Base-by-base conservation (phyloP, 2,329 filamentous ascomycete species). In the Sporothrix globosa region DNA sequence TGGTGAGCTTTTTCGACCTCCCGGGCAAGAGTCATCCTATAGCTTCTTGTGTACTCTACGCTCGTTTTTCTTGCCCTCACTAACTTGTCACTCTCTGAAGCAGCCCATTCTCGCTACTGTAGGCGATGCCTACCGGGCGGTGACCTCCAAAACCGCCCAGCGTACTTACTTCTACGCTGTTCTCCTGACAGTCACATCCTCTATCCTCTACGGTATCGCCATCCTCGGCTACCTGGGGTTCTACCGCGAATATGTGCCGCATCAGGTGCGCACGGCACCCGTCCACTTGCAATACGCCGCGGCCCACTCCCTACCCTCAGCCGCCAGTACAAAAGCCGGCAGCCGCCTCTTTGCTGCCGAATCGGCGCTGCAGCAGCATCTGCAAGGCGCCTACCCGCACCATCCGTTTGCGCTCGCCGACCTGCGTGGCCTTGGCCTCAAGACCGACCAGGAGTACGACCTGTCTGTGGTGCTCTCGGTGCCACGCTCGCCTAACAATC, bases 381-480 rank as follows among this genome's bases (percentile, higher is more conserved):
- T 52, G 56, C 44, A 73, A 27, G 48, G 19, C 44, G 9, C 11
- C 5, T 44, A 30, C 70, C 86, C 84, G 60, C 82, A 82, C 72
- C 83, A 83, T 7, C 86, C 86, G 0, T 88, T 84, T 73, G 86
- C 83, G 70, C 76, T 87, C 65, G 78, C 82, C 14, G 79, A 82
- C 34, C 80, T 88, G 44, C 76, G 79, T n/a, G 73, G 73, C 1
- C 78, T 82, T 19, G 83, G 87, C 61, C 82, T 96, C 73, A 88
- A 91, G 74, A 83, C 88, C 21, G 84, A 87, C 61, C 95, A 97
- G 78, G 86, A 90, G 63, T 99, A 99, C 83, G 93, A 98, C 79
- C 86, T 99, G 54, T 85, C 87, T 5, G 84, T 98, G 1, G 84
- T 88, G 27, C 84, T 99, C 44, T 86, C 87, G 3, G 84, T 99